Conservation (phyloP, 164 flowering plant genomes). For the Tetrastigma voinierianum region DNA sequence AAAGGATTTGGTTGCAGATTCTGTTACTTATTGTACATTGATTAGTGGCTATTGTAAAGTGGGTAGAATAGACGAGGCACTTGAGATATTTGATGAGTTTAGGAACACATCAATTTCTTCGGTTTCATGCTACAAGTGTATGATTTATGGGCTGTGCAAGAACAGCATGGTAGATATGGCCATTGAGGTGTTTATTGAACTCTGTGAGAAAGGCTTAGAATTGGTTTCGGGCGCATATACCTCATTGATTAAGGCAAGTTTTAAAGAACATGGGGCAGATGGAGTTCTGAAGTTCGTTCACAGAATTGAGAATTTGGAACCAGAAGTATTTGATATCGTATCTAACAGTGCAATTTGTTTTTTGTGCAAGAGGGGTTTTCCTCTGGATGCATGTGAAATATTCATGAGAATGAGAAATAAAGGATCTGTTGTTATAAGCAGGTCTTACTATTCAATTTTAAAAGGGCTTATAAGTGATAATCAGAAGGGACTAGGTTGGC, state of each 20-base stretch:
- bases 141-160: constrained; percentile 55
- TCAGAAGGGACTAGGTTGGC: constrained; percentile 23
- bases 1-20: constrained; percentile 47
- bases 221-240: constrained; percentile 32
- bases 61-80: constrained; percentile 64
- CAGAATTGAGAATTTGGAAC: constrained; percentile 29
- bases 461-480: constrained; percentile 35
- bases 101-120: constrained; percentile 35
- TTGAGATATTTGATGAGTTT: constrained; percentile 65
- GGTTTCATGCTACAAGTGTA: constrained; percentile 47
- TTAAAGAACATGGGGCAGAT: constrained; percentile 33
- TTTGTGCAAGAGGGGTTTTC: constrained; percentile 48
- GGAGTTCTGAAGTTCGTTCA: constrained; percentile 47
- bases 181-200: constrained; percentile 53
- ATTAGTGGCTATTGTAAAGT: constrained; percentile 66
- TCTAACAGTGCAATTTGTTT: constrained; percentile 47
- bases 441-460: constrained; percentile 43
- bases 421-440: constrained; percentile 28
- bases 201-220: constrained; percentile 36
- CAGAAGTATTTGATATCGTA: constrained; percentile 21
- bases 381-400: constrained; percentile 41
- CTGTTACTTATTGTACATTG: constrained; percentile 61
- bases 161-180: constrained; percentile 63
- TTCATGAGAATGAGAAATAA: constrained; percentile 40
- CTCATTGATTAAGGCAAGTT: constrained; percentile 38